phyloP scores from a whole-genome alignment of 2,329 filamentous ascomycete species.

The Fusarium chuoi region DNA sequence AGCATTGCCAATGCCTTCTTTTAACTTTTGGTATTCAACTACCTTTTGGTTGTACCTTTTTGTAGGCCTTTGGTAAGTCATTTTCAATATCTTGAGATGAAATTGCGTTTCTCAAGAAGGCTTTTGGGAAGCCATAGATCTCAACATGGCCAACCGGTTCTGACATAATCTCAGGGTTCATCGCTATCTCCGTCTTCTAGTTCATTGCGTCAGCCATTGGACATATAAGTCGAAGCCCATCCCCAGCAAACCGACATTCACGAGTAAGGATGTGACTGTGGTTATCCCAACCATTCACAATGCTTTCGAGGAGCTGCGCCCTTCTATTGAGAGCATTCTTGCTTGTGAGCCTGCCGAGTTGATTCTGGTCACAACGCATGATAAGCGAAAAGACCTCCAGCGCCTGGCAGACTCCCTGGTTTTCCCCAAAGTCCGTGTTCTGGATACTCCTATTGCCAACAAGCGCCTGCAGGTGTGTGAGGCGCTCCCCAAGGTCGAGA shows the following conservation, averaged over 20 bases:
- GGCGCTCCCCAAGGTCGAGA: slow-evolving; percentile 86
- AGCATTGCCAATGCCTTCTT: slow-evolving; percentile 35
- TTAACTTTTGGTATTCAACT: slow-evolving; percentile 55
- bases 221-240: slow-evolving; percentile 86
- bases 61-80: slow-evolving; percentile 59
- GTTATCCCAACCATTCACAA: slow-evolving; percentile 94
- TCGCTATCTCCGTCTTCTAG: slow-evolving; percentile 85
- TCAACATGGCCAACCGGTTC: neutral
- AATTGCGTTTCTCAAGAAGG: neutral
- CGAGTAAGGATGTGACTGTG: slow-evolving; percentile 87
- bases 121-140: neutral
- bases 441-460: slow-evolving; percentile 87
- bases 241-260: slow-evolving; percentile 82
- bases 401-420: slow-evolving; percentile 71
- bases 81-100: neutral
- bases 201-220: slow-evolving; percentile 89
- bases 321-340: slow-evolving; percentile 82
- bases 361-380: slow-evolving; percentile 87
- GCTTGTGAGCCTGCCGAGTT: slow-evolving; percentile 76
- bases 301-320: slow-evolving; percentile 82
- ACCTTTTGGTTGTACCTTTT: slow-evolving; percentile 60
- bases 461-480: slow-evolving; percentile 94
- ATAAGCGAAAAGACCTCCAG: slow-evolving; percentile 76
- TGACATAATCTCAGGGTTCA: slow-evolving; percentile 71
- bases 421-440: slow-evolving; percentile 73